Conservation (phyloP, 2,329 filamentous ascomycete genomes). For the Helotiales sp. region DNA sequence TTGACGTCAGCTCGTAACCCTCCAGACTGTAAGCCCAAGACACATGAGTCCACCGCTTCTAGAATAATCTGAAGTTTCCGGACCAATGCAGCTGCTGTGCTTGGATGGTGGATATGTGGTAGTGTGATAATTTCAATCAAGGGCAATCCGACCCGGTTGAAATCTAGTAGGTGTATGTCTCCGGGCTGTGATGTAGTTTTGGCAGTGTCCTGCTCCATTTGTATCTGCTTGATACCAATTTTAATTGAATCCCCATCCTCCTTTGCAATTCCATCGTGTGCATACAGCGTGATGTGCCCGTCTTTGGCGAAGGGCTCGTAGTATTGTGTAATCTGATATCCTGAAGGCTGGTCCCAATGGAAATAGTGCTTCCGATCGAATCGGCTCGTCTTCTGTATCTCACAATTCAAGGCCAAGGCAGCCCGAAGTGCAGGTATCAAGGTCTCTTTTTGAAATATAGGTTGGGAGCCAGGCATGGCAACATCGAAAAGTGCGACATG, state of each 20-base stretch:
- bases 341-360: constrained; percentile 95
- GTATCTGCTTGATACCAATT: constrained; percentile 88
- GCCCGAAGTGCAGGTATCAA: constrained; percentile 89
- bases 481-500: constrained; percentile 87
- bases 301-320: constrained; percentile 72
- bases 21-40: constrained; percentile 89
- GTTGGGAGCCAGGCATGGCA: constrained; percentile 86
- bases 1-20: constrained; percentile 93
- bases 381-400: constrained; percentile 72
- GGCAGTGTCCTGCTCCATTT: constrained; percentile 97
- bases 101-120: constrained; percentile 83
- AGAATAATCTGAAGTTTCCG: constrained; percentile 84
- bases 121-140: constrained; percentile 94
- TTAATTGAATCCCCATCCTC: constrained; percentile 69
- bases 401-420: constrained; percentile 79
- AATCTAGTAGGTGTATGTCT: constrained; percentile 78
- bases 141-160: constrained; percentile 89
- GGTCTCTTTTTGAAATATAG: constrained; percentile 78
- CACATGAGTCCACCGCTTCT: constrained; percentile 78
- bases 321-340: constrained; percentile 98
- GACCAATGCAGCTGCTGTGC: constrained; percentile 84
- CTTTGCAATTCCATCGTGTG: constrained; percentile 76
- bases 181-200: constrained; percentile 82
- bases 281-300: constrained; percentile 69
- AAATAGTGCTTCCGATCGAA: constrained; percentile 99